These are phyloP conservation scores for Hymenoscyphus infarciens DNA, from an alignment of 2,329 filamentous ascomycete genomes.

Conservation along the genomic window DNA sequence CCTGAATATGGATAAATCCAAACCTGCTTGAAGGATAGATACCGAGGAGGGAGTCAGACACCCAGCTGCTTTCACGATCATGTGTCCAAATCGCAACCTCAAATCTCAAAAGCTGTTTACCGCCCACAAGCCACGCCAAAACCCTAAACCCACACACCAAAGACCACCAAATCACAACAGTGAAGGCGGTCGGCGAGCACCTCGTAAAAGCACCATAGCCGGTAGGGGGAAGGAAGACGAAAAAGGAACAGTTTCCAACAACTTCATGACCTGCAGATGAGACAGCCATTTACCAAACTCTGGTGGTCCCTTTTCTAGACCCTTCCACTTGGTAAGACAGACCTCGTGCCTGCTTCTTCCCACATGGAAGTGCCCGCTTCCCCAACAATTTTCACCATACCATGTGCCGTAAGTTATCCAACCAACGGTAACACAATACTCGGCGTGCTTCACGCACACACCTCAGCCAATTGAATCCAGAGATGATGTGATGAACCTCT, in stretches of 20 bases:
- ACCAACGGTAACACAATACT: background rate
- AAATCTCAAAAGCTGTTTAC: background rate
- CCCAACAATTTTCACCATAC: background rate
- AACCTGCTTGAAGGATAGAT: background rate
- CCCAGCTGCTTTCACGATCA: background rate
- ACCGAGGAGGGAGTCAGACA: background rate
- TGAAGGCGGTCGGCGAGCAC: background rate
- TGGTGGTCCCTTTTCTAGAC: background rate
- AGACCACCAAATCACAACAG: background rate
- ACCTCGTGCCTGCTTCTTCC: conserved; percentile 4
- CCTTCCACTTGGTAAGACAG: conserved; percentile 8
- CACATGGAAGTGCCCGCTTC: conserved; percentile 1
- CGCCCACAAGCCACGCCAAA: background rate
- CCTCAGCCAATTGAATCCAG: background rate
- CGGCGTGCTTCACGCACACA: background rate
- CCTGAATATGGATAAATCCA: background rate
- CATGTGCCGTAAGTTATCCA: background rate
- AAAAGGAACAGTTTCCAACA: background rate
- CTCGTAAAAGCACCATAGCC: background rate
- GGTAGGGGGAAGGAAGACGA: background rate
- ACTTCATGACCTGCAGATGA: conserved; percentile 1
- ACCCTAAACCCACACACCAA: background rate
- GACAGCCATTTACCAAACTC: background rate
- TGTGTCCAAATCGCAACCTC: background rate
- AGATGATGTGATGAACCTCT: background rate